phyloP scores from a whole-genome alignment of 805 yeast genomes.

The Metschnikowia hibisci region DNA sequence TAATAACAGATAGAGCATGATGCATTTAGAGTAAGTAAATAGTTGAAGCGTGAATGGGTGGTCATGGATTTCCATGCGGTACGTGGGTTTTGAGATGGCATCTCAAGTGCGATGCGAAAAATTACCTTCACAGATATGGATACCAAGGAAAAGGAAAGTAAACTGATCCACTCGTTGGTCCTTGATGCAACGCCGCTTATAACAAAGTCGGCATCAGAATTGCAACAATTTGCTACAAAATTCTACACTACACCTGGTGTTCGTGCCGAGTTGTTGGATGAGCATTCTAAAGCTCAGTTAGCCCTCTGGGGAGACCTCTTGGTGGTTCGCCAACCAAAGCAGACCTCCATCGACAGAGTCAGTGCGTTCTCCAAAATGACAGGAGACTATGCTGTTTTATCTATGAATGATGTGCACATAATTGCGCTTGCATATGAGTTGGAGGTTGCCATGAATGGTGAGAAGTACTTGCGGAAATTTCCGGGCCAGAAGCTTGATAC shows the following conservation, averaged over 20 bases:
- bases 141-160: not conserved
- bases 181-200: slow-evolving; percentile 95
- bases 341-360: slow-evolving; percentile 60
- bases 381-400: slow-evolving; percentile 86
- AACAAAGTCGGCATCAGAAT: slow-evolving; percentile 72
- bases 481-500: slow-evolving; percentile 60
- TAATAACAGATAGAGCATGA: no score
- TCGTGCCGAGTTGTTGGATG: slow-evolving; percentile 80
- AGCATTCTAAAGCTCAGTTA: slow-evolving; percentile 72
- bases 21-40: no score
- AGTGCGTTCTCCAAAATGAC: slow-evolving; percentile 76
- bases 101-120: slow-evolving; percentile 6
- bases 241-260: slow-evolving; percentile 94
- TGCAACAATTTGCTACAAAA: slow-evolving; percentile 64
- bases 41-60: no score
- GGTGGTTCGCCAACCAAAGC: slow-evolving; percentile 71
- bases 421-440: slow-evolving; percentile 88
- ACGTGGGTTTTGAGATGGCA: not conserved
- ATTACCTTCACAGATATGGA: slow-evolving; percentile 2
- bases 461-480: slow-evolving; percentile 60
- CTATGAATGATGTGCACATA: slow-evolving; percentile 88
- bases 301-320: slow-evolving; percentile 75
- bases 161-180: slow-evolving; percentile 15
- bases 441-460: slow-evolving; percentile 71
- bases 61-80: no score